These are phyloP conservation scores for Deuterostichococcus epilithicus DNA, from an alignment of 139 green algal genomes.

Conservation along the genomic window DNA sequence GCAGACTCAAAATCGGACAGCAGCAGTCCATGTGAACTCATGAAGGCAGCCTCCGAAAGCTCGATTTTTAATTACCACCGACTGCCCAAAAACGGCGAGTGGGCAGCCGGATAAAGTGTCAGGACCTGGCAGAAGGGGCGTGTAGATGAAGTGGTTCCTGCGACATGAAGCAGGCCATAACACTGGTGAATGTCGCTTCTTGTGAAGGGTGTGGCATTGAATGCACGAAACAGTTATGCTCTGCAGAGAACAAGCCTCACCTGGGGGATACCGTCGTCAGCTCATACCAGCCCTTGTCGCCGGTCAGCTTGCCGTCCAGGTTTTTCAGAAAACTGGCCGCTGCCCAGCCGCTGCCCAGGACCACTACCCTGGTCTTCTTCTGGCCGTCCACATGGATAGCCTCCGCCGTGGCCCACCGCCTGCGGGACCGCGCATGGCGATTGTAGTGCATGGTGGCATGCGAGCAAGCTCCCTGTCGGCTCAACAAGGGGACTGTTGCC, in stretches of 20 bases:
- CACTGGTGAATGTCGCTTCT: conserved; percentile 36
- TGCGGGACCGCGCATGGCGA: too few species aligned
- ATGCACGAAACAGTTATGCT: conserved; percentile 1
- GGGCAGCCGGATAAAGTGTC: background rate
- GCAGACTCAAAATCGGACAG: background rate
- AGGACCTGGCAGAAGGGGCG: conserved; percentile 28
- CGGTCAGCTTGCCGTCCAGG: conserved; percentile 1
- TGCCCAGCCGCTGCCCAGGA: conserved; percentile 8
- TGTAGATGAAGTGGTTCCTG: conserved; percentile 31
- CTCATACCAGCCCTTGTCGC: conserved; percentile 34
- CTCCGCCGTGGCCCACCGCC: background rate
- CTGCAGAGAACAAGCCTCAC: background rate
- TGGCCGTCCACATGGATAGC: background rate
- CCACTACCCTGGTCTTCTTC: background rate
- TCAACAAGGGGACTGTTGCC: too few species aligned
- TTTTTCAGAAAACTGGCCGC: conserved; percentile 2
- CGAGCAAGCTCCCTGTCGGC: too few species aligned
- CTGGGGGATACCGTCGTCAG: conserved; percentile 30
- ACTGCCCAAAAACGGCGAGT: too few species aligned
- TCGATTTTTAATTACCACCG: too few species aligned
- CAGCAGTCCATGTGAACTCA: background rate
- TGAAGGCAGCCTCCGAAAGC: background rate
- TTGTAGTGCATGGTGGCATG: background rate
- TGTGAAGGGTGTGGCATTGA: background rate
- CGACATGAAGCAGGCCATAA: conserved; percentile 36